Conservation (phyloP, 257 asterid species). For the Nemophila menziesii region DNA sequence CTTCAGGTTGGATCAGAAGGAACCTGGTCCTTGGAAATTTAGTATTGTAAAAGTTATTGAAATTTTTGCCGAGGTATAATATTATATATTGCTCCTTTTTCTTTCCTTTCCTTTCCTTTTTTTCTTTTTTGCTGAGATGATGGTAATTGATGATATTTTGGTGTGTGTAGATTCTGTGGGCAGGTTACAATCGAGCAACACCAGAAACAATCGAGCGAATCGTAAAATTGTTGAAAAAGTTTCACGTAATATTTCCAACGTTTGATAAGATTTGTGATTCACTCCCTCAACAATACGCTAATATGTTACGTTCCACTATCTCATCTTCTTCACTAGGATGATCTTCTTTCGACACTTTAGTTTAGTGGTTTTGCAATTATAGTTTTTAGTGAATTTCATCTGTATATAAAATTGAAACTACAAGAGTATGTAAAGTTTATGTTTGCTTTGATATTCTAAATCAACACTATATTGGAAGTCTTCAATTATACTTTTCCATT, state of each 20-base stretch:
- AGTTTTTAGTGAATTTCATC: no score
- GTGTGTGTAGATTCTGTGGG: constrained; percentile 54
- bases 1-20: constrained; percentile 66
- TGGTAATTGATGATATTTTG: no score
- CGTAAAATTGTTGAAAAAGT: constrained; percentile 69
- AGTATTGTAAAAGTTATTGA: constrained; percentile 73
- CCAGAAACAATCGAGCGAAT: constrained; percentile 67
- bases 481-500: no score
- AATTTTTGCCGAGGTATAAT: constrained; percentile 94
- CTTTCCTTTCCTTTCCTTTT: no score
- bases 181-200: constrained; percentile 70
- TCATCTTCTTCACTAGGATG: no score
- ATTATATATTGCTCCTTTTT: constrained; percentile 10
- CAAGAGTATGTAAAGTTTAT: no score
- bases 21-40: constrained; percentile 74
- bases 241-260: constrained; percentile 73
- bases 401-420: no score
- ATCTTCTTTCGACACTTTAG: no score
- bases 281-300: constrained; percentile 74
- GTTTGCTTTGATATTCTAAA: no score
- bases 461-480: no score
- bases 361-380: no score
- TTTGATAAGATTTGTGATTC: constrained; percentile 50
- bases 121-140: no score
- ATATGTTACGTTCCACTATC: constrained; percentile 58